Evolutionary conservation across 176 grass and related monocot species (phyloP), one percentile per base, ranked within the genome.

Genomic region (Zea mays): DNA sequence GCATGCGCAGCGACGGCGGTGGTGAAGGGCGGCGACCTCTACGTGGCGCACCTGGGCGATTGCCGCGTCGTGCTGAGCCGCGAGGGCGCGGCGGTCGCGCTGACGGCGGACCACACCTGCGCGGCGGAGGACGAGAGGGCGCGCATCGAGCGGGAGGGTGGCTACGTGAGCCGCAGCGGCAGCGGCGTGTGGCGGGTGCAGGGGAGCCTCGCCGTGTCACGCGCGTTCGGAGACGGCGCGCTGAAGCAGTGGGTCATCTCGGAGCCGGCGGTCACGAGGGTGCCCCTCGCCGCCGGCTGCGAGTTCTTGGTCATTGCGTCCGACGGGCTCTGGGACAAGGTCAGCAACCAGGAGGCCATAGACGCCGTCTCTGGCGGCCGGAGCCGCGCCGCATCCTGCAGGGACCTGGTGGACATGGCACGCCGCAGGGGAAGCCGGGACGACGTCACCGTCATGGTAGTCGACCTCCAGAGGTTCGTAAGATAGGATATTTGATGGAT

Each of bases 251-350:
- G 90, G 90, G 77, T 89, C 1, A 63, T 84, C 47, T 59, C 90
- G 0, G 90, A 97, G 52, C 90, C 93, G 0, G 88, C 82, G 54
- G 88, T 83, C 15, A 39, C 12, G 34, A 74, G 4, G 61, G 11
- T 85, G 12, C 46, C 67, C 7, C 72, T 97, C 3, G 43, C 21
- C 5, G 69, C 76, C 10, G 83, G 82, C 11, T 85, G 85, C 54
- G 88, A 97, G 46, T 93, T 93, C 71, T 66, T 97, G 44, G 85
- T 97, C 52, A n/a, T 97, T 17, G 93, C 93, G 15, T 93, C 93
- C n/a, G 93, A 97, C 19, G 93, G 93, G 13, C 83, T 93, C 10
- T 97, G 93, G 93, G 89, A 89, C 43, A 97, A 93, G 90, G 90
- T 97, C 52, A 52, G 35, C 54, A 88, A 97, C 74, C 91, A 97